Base-by-base conservation (phyloP, 2,329 filamentous ascomycete genomes). In the Sporothrix dimorphospora region DNA sequence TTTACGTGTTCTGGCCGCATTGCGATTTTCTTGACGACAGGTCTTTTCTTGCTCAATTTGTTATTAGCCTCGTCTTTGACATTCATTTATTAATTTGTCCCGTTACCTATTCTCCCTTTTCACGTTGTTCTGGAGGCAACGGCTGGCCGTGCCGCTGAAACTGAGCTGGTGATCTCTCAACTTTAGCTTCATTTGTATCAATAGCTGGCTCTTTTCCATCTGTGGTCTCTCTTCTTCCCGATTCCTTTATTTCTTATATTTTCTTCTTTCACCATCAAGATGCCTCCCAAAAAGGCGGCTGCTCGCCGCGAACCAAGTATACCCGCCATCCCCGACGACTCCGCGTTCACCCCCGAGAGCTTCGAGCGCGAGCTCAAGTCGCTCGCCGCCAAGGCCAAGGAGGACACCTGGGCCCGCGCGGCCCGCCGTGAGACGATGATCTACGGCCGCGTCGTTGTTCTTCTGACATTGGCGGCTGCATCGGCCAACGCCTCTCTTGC, bases 401-500 rank as follows among this genome's bases (percentile, higher is more conserved):
- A 78, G 19, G 78, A 82, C 61, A 81, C 80, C 5, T 78, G 75
- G 73, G 73, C 76, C 68, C 82, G 79, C 34, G 80, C 79, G 74
- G 71, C 79, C 16, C 69, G 75, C 11, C 79, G 80, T 19, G 85
- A 87, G 74, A 75, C 77, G 40, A 75, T 79, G 66, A 75, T 85
- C 72, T 85, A 86, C 73, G 76, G 80, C 74, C 82, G 82, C 74
- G 80, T 82, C 1, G 75, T 78, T 24, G 77, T 80, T n/a, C 78
- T 90, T 19, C 82, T 90, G 74, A 76, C 83, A 34, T 82, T 92
- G 61, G 85, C 88, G 11, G 92, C 90, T 59, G 79, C 90, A 55
- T 89, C 87, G 73, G 90, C 91, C 63, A 89, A 90, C 74, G 87
- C 91, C 72, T 95, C 92, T 0, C 89, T 93, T 78, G 85, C 94